Evolutionary conservation across 2,329 filamentous ascomycete species (phyloP).

Genomic region (Leptographium lundbergii): DNA sequence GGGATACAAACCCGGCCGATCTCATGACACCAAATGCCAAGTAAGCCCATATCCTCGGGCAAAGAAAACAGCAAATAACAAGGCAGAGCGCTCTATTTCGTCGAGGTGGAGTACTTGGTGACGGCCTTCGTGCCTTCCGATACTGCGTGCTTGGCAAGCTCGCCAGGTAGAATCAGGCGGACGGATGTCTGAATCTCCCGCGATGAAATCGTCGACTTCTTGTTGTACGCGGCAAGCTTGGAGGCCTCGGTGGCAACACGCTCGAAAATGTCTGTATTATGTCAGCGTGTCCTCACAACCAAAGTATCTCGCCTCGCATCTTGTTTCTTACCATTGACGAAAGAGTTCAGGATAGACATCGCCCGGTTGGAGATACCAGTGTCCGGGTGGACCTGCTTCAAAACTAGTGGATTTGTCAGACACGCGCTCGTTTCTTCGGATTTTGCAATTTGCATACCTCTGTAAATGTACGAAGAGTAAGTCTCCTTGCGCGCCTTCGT

Average conservation of each 20-base stretch:
- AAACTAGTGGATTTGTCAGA: conserved; percentile 43
- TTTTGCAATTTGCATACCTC: conserved; percentile 52
- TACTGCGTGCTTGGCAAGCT: conserved; percentile 98
- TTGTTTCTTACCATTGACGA: conserved; percentile 74
- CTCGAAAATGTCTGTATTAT: conserved; percentile 84
- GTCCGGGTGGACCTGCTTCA: conserved; percentile 99
- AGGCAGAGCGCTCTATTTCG: conserved; percentile 61
- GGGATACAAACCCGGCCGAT: conserved; percentile 33
- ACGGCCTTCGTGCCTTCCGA: conserved; percentile 99
- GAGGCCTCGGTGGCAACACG: conserved; percentile 96
- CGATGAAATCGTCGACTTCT: conserved; percentile 99
- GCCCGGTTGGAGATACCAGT: conserved; percentile 99
- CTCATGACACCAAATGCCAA: conserved; percentile 48
- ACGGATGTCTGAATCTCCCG: conserved; percentile 99
- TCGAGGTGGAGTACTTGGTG: conserved; percentile 99
- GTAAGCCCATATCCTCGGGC: conserved; percentile 30
- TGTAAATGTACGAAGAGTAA: conserved; percentile 99
- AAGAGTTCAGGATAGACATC: conserved; percentile 99
- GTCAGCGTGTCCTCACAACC: not conserved
- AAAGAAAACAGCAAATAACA: conserved; percentile 31
- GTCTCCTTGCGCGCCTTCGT: conserved; percentile 99
- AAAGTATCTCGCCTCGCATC: too few species aligned
- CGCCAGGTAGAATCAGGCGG: conserved; percentile 92
- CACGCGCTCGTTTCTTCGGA: not conserved
- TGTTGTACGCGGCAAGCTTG: conserved; percentile 99